phyloP scores from a whole-genome alignment of 148 eudicot genomes.

The Chenopodium quinoa region DNA sequence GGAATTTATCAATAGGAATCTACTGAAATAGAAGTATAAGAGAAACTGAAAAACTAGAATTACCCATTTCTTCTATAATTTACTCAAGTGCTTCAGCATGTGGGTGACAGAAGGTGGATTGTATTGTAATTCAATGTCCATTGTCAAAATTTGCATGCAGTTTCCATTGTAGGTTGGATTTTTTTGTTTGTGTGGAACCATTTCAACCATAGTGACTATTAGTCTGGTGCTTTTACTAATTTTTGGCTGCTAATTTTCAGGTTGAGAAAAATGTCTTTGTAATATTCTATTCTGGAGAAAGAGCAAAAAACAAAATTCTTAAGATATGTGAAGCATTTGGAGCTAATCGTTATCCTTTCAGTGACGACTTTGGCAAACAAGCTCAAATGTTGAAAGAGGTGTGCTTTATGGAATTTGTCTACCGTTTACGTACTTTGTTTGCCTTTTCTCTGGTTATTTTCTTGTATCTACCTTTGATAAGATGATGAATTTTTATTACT shows the following conservation, averaged over 20 bases:
- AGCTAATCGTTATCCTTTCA: conserved; percentile 88
- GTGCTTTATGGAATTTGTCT: conserved; percentile 14
- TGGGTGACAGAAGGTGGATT: background rate
- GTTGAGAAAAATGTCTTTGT: conserved; percentile 92
- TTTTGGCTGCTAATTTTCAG: conserved; percentile 35
- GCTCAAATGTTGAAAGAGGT: conserved; percentile 86
- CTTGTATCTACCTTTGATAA: background rate
- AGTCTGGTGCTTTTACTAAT: background rate
- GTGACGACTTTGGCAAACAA: conserved; percentile 79
- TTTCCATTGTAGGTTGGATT: background rate
- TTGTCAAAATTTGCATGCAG: background rate
- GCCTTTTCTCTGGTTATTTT: background rate
- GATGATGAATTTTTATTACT: background rate
- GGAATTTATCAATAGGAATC: background rate
- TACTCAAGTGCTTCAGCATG: background rate
- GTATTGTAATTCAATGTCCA: background rate
- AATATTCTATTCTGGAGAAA: conserved; percentile 89
- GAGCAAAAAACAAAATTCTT: conserved; percentile 78
- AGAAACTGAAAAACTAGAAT: background rate
- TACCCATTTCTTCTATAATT: background rate
- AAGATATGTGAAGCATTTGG: conserved; percentile 98
- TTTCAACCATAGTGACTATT: background rate
- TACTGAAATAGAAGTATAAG: background rate
- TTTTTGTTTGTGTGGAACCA: background rate
- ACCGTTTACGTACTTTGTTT: background rate